Conservation (phyloP, 345 rosid species). For the Xanthoceras sorbifolium region DNA sequence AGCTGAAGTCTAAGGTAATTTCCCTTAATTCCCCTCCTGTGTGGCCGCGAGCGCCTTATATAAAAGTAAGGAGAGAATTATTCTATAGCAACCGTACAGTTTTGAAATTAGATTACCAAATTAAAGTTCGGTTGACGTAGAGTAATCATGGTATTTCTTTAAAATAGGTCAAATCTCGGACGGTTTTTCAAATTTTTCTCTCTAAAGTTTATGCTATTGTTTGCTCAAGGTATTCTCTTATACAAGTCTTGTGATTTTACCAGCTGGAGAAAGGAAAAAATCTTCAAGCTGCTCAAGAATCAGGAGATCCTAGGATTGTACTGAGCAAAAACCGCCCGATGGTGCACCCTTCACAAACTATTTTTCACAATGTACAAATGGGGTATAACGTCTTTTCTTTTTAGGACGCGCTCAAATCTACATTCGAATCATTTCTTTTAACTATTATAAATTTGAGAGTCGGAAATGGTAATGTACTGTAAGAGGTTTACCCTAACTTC, state of each 20-base stretch:
- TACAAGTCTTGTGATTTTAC: background rate
- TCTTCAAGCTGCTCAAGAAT: conserved; percentile 12
- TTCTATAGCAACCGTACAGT: background rate
- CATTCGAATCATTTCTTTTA: too few species aligned
- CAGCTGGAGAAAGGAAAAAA: conserved; percentile 29
- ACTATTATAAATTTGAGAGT: too few species aligned
- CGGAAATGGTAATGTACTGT: too few species aligned
- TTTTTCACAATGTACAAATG: background rate
- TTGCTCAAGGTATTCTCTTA: background rate
- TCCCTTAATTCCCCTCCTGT: background rate
- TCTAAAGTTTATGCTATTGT: background rate
- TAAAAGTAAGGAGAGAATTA: too few species aligned
- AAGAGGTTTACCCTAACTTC: too few species aligned
- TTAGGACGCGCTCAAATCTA: background rate
- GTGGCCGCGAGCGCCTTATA: background rate
- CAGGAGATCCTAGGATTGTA: conserved; percentile 11
- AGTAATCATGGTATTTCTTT: too few species aligned
- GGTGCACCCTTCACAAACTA: conserved; percentile 8
- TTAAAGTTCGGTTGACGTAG: too few species aligned
- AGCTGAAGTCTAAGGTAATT: conserved; percentile 35
- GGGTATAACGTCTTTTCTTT: conserved; percentile 19
- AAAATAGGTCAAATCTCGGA: background rate
- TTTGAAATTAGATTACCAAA: too few species aligned
- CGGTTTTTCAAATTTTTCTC: background rate
- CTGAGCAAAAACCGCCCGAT: background rate